A percentile compares a stretch with the other conserved stretches of the same genome.
phyloP scores from a whole-genome alignment of 2,329 filamentous ascomycete species.

The Aurifilum marmelostoma region DNA sequence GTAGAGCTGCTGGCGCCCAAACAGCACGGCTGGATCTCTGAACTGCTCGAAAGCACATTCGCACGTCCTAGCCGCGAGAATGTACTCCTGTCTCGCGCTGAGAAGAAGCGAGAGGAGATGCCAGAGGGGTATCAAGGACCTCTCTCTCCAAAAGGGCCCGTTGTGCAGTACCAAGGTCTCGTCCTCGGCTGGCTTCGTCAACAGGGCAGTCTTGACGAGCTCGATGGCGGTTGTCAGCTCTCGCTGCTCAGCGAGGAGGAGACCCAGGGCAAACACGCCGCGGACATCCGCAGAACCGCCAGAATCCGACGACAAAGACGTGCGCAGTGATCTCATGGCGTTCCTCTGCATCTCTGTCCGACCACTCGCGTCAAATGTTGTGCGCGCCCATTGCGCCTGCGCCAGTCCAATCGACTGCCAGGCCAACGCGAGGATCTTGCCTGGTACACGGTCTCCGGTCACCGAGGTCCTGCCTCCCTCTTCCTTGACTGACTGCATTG shows the following conservation, averaged over 20 bases:
- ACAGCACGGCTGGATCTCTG: conserved; percentile 69
- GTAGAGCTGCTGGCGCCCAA: conserved; percentile 64
- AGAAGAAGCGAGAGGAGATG: conserved; percentile 86
- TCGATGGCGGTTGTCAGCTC: conserved; percentile 82
- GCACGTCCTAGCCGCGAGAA: conserved; percentile 78
- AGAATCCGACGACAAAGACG: conserved; percentile 69
- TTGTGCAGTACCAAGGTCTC: conserved; percentile 48
- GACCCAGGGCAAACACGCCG: conserved; percentile 76
- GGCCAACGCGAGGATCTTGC: conserved; percentile 66
- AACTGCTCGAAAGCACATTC: conserved; percentile 93
- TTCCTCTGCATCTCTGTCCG: conserved; percentile 76
- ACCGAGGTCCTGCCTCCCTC: conserved; percentile 28
- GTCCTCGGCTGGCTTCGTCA: conserved; percentile 56
- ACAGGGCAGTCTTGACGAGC: conserved; percentile 75
- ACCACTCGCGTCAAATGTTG: conserved; percentile 74
- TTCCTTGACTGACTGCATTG: conserved; percentile 29
- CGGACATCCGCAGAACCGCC: conserved; percentile 71
- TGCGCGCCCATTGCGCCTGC: conserved; percentile 83
- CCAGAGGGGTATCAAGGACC: conserved; percentile 78
- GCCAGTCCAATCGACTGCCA: conserved; percentile 87
- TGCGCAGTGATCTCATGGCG: conserved; percentile 76
- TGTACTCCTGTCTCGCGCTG: conserved; percentile 83
- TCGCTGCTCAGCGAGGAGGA: conserved; percentile 87
- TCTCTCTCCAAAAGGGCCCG: conserved; percentile 63
- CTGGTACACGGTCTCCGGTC: conserved; percentile 50